phyloP scores from a whole-genome alignment of 345 rosid genomes.

The Eucalyptus globulus region DNA sequence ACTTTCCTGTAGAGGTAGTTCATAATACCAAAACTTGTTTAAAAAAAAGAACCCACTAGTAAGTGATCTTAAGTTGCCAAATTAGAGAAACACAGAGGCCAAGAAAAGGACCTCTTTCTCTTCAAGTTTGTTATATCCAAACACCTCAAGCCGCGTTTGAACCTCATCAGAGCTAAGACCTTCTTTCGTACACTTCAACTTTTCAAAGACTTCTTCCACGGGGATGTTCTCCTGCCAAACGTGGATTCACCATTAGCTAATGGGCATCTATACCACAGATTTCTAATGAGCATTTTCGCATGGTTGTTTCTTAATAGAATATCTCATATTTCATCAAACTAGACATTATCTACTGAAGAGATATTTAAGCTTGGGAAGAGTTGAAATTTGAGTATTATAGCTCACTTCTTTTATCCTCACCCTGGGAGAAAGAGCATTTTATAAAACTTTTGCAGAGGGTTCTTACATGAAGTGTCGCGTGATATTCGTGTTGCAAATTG shows the following conservation, averaged over 20 bases:
- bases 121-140: conserved; percentile 54
- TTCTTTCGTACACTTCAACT: conserved; percentile 33
- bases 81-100: background rate
- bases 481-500: background rate
- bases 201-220: conserved; percentile 38
- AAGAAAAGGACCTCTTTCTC: conserved; percentile 30
- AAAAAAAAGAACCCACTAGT: background rate
- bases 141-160: conserved; percentile 25
- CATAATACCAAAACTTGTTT: background rate
- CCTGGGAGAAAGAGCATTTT: background rate
- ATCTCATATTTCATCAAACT: background rate
- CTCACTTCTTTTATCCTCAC: background rate
- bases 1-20: conserved; percentile 20
- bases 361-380: background rate
- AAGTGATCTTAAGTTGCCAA: background rate
- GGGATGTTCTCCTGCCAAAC: conserved; percentile 39
- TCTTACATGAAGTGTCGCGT: background rate
- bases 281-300: background rate
- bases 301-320: background rate
- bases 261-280: background rate
- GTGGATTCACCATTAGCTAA: background rate
- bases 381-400: background rate
- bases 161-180: conserved; percentile 33
- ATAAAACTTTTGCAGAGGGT: background rate
- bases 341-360: background rate